Evolutionary conservation across 2,329 filamentous ascomycete genomes (phyloP).

Genomic region (Penicillium sp.): DNA sequence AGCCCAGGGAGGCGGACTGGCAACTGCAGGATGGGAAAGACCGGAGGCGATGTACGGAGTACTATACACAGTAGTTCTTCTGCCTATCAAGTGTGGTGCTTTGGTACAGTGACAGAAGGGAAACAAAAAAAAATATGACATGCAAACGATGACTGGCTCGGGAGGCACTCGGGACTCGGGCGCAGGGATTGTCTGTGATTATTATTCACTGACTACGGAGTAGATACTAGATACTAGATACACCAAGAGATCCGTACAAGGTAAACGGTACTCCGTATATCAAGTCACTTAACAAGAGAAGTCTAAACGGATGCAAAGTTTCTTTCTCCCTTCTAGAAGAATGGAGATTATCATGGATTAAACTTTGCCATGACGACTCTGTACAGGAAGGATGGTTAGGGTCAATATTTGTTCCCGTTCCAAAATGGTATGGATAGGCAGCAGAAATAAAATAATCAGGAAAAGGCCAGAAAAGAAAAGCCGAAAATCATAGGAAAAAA

Average conservation of each 20-base stretch:
- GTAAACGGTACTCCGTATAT: conserved; percentile 3
- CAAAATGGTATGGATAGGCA: not conserved
- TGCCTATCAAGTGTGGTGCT: not conserved
- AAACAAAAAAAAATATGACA: not conserved
- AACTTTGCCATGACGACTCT: not conserved
- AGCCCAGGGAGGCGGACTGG: too few relatives aligned
- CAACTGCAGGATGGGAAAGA: not conserved
- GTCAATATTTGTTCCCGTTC: not conserved
- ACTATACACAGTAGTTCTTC: not conserved
- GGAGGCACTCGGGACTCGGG: not conserved
- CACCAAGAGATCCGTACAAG: not conserved
- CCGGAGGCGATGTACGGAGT: not conserved
- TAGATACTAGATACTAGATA: too few relatives aligned
- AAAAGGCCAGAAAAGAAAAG: conserved; percentile 8
- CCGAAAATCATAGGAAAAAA: conserved; percentile 12
- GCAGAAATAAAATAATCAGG: conserved; percentile 13
- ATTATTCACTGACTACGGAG: too few relatives aligned
- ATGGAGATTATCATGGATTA: not conserved
- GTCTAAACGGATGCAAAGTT: not conserved
- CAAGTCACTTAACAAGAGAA: not conserved
- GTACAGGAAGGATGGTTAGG: not conserved
- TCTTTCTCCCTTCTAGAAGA: conserved; percentile 8
- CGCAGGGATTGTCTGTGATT: not conserved
- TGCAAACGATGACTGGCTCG: not conserved
- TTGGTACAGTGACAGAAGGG: not conserved